Base-by-base conservation (phyloP, 345 rosid genomes). In the Aquilaria yunnanensis region DNA sequence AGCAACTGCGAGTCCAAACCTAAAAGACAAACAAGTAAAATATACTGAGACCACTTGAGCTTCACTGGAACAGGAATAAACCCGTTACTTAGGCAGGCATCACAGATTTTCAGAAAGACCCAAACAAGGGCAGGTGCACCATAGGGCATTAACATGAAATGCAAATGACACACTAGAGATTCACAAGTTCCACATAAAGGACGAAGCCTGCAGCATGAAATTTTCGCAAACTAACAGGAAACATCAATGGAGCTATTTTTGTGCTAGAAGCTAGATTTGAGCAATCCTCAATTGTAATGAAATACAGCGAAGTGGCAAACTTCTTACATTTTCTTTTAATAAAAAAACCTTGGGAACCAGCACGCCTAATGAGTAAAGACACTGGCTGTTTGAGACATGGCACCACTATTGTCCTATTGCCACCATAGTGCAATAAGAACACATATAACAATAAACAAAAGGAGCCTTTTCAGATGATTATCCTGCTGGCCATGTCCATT, bases 401-500 rank as follows among this genome's bases (percentile, higher is more conserved):
- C 56, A 57, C 61, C 43, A 43, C 54, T 65, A 47, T 69, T 32
- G 57, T 47, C 71, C 79, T 78, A 86, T 63, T 82, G 85, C 71
- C 82, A 81, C 23, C 87, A 2, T 65, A 90, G 86, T 32, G 85
- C 83, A 64, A 85, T 16, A 54, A 85, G 61, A 70, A 83, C 96
- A 62, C 81, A 62, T 50, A 85, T 56, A 55, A 72, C 73, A 67
- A 87, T 77, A 51, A 88, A 69, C 33, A 75, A 23, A 64, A 86
- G 77, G 68, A 94, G 72, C 74, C 75, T 76, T 80, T 80, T 90
- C 72, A 90, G 78, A 64, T 79, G 77, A 77, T 74, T 64, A 68
- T 88, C 97, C 72, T 90, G 97, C 57, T 85, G 90, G 59, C 95
- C 81, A 66, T 90, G 92, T 29, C 81, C 87, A 0, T 74, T 73